These are phyloP conservation scores for thale cress (Arabidopsis thaliana) DNA, from an alignment of 345 rosid genomes.

Conservation along the genomic window TAIR10.1 NC_003075.7:14229501-14230000, in stretches of 20 bases:
- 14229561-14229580: conserved; percentile 43
- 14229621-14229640: neutral
- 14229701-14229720: conserved; percentile 30
- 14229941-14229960: conserved; percentile 58
- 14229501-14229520: conserved; percentile 60
- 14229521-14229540: conserved; percentile 76
- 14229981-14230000: conserved; percentile 63
- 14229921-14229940: conserved; percentile 65
- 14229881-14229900: neutral
- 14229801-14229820: neutral
- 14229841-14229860: neutral
- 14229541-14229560: conserved; percentile 57
- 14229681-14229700: conserved; percentile 26
- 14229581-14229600: neutral
- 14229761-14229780: conserved; percentile 17
- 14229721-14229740: too few species aligned
- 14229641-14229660: conserved; percentile 40
- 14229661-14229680: conserved; percentile 43
- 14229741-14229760: conserved; percentile 11
- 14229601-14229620: neutral
- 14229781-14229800: neutral
- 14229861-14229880: neutral
- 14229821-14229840: neutral
- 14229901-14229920: neutral
- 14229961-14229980: conserved; percentile 54